Evolutionary conservation across 2,329 filamentous ascomycete species (phyloP).

Genomic region (Botrytis byssoidea): DNA sequence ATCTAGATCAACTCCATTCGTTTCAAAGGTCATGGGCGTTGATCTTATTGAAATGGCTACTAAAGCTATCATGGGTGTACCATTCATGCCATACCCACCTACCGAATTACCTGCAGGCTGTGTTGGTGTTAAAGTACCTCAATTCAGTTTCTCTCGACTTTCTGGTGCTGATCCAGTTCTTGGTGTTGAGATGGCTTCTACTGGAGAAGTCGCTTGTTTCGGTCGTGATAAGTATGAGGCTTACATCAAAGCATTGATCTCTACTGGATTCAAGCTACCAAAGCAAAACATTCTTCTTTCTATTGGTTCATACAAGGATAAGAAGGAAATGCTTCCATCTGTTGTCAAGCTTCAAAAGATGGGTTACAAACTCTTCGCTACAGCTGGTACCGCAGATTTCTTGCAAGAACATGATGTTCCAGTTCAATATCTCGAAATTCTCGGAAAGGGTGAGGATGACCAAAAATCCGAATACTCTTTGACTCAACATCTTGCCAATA

Average conservation of each 20-base stretch:
- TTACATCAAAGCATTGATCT: conserved; percentile 92
- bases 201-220: conserved; percentile 96
- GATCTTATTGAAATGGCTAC: conserved; percentile 96
- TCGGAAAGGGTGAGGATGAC: conserved; percentile 73
- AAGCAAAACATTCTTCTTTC: conserved; percentile 95
- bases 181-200: conserved; percentile 98
- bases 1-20: conserved; percentile 96
- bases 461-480: conserved; percentile 96
- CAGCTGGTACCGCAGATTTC: conserved; percentile 94
- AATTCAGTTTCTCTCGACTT: conserved; percentile 97
- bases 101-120: conserved; percentile 74
- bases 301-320: conserved; percentile 96
- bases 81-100: conserved; percentile 78
- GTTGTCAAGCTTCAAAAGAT: conserved; percentile 85
- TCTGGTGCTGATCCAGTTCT: conserved; percentile 94
- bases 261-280: conserved; percentile 93
- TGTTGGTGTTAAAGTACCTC: conserved; percentile 95
- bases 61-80: conserved; percentile 81
- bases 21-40: conserved; percentile 91
- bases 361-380: conserved; percentile 94
- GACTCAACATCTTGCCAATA: conserved; percentile 94
- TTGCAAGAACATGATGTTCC: conserved; percentile 87
- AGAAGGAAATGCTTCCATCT: conserved; percentile 93
- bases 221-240: conserved; percentile 95
- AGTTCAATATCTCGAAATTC: conserved; percentile 89